Percentiles rank a stretch among this genome's conserved stretches.
These are phyloP conservation scores for Zygosaccharomyces sapae DNA, from an alignment of 1,139 yeast species.

Conservation along the genomic window DNA sequence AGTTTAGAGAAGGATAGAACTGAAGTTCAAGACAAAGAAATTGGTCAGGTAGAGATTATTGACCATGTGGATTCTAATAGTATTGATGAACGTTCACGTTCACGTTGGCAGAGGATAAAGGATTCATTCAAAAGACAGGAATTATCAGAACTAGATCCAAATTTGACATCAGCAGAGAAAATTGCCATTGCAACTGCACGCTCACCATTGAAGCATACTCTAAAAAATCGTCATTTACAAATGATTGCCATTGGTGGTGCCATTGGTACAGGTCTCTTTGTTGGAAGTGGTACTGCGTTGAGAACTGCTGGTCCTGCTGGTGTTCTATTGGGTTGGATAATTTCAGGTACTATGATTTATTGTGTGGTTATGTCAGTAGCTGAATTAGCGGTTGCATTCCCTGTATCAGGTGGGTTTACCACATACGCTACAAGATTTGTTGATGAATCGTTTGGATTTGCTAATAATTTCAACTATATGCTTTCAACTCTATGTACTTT, in stretches of 20 bases:
- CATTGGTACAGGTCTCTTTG: constrained; percentile 61
- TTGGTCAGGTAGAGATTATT: background rate
- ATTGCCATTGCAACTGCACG: constrained; percentile 62
- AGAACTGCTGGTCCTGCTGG: constrained; percentile 65
- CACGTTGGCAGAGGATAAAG: constrained; percentile 40
- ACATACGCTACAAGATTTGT: constrained; percentile 63
- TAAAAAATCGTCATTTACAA: constrained; percentile 63
- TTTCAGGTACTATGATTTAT: constrained; percentile 53
- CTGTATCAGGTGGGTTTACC: constrained; percentile 69
- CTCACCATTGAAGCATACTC: constrained; percentile 57
- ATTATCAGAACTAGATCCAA: constrained; percentile 56
- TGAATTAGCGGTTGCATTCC: constrained; percentile 63
- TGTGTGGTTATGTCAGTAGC: constrained; percentile 67
- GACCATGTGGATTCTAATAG: background rate
- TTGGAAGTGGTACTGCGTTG: constrained; percentile 62
- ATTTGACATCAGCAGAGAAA: constrained; percentile 60
- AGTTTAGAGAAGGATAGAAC: background rate
- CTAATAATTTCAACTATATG: constrained; percentile 69
- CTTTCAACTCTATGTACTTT: constrained; percentile 65
- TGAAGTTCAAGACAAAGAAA: background rate
- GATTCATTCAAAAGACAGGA: constrained; percentile 58
- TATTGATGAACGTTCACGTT: background rate
- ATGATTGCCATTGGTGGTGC: constrained; percentile 68
- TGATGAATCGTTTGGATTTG: constrained; percentile 72
- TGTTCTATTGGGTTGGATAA: constrained; percentile 52